These are phyloP conservation scores for Ilyonectria mors-panacis DNA, from an alignment of 2,329 filamentous ascomycete species.

Conservation along the genomic window DNA sequence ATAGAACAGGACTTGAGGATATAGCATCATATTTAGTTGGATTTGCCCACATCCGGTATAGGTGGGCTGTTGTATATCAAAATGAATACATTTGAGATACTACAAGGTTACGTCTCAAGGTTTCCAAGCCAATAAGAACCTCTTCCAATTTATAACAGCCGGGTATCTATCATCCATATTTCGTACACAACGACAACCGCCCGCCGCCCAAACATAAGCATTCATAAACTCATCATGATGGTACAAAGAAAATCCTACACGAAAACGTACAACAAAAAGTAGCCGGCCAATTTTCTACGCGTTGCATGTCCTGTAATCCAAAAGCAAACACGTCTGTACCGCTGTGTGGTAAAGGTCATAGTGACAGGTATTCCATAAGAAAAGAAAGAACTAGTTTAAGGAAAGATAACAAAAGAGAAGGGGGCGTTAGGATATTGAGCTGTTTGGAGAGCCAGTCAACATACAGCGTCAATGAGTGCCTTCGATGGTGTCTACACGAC, in stretches of 20 bases:
- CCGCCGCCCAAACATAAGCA: conserved; percentile 23
- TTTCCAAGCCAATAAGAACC: not conserved
- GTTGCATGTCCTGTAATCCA: conserved; percentile 39
- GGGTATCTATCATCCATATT: conserved; percentile 26
- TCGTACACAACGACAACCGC: conserved; percentile 15
- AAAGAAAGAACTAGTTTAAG: conserved; percentile 18
- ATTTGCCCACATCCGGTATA: conserved; percentile 19
- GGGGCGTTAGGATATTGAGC: not conserved
- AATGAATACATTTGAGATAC: not conserved
- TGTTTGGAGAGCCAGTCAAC: conserved; percentile 21
- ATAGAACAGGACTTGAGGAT: conserved; percentile 51
- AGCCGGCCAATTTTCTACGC: conserved; percentile 17
- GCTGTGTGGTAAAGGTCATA: not conserved
- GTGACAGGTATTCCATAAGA: conserved; percentile 6
- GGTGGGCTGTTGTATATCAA: not conserved
- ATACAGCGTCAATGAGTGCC: not conserved
- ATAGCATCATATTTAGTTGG: conserved; percentile 33
- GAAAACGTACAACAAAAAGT: conserved; percentile 30
- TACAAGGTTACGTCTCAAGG: not conserved
- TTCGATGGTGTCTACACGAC: conserved; percentile 40
- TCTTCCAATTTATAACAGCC: conserved; percentile 13
- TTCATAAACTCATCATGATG: conserved; percentile 28
- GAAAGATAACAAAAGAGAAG: conserved; percentile 17
- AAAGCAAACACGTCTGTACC: conserved; percentile 15
- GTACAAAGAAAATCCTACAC: conserved; percentile 30